phyloP scores from a whole-genome alignment of 805 yeast species.

The Nakazawaea ishiwadae region DNA sequence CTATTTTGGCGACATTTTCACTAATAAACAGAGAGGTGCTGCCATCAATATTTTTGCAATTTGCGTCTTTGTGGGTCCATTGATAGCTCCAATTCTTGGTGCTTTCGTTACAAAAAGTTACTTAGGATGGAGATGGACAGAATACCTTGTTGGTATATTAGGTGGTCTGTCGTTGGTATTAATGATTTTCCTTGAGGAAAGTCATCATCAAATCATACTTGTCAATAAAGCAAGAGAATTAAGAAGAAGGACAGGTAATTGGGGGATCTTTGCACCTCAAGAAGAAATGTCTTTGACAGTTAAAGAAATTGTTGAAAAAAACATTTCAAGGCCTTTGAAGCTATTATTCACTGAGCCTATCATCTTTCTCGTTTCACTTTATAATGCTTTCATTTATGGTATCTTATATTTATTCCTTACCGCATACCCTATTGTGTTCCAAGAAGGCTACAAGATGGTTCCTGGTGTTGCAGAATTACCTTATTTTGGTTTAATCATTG shows the following conservation, averaged over 20 bases:
- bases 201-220: slow-evolving; percentile 67
- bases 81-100: slow-evolving; percentile 77
- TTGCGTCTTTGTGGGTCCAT: slow-evolving; percentile 76
- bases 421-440: slow-evolving; percentile 72
- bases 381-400: slow-evolving; percentile 78
- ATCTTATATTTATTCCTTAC: slow-evolving; percentile 68
- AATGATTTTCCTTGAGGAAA: slow-evolving; percentile 50
- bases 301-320: slow-evolving; percentile 56
- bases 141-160: slow-evolving; percentile 64
- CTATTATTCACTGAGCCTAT: slow-evolving; percentile 73
- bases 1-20: slow-evolving; percentile 76
- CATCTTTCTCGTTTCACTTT: slow-evolving; percentile 57
- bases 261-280: slow-evolving; percentile 79
- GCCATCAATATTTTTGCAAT: slow-evolving; percentile 70
- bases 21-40: slow-evolving; percentile 61
- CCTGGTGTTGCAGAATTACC: slow-evolving; percentile 75
- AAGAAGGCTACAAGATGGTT: slow-evolving; percentile 52
- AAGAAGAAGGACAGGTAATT: slow-evolving; percentile 67
- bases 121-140: slow-evolving; percentile 84
- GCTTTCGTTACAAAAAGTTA: slow-evolving; percentile 52
- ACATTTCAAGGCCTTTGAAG: slow-evolving; percentile 59
- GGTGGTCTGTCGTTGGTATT: slow-evolving; percentile 37
- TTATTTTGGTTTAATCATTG: slow-evolving; percentile 69
- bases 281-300: slow-evolving; percentile 55
- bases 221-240: slow-evolving; percentile 58